phyloP scores from a whole-genome alignment of 2,329 filamentous ascomycete species.

The Neoascochyta sp. region DNA sequence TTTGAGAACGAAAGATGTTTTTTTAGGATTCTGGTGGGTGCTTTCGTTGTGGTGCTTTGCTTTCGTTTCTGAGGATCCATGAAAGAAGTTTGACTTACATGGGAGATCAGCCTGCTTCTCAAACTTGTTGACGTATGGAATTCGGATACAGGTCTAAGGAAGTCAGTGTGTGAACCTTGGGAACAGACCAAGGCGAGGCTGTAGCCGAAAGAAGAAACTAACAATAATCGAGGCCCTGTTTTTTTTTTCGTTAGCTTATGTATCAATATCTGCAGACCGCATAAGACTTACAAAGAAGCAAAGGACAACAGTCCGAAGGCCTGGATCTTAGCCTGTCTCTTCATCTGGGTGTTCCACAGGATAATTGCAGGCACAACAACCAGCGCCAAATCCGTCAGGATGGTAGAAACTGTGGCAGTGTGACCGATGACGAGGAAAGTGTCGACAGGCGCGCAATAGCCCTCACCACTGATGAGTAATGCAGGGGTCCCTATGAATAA shows the following conservation, averaged over 20 bases:
- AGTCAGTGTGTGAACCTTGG: no score
- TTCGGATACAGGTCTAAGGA: no score
- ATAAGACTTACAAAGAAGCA: constrained; percentile 14
- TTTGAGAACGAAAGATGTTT: no score
- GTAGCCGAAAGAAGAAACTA: not conserved
- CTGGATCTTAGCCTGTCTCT: constrained; percentile 17
- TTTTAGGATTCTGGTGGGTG: no score
- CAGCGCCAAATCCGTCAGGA: constrained; percentile 18
- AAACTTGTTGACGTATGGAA: constrained; percentile 23
- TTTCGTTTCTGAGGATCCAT: no score
- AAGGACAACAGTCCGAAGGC: constrained; percentile 20
- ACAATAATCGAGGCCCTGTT: constrained; percentile 13
- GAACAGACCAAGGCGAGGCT: not conserved
- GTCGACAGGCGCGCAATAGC: constrained; percentile 13
- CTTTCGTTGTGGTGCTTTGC: no score
- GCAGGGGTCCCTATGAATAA: constrained; percentile 15
- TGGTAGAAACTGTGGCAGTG: constrained; percentile 17
- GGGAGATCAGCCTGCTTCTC: constrained; percentile 11
- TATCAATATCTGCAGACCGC: no score
- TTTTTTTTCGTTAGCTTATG: not conserved
- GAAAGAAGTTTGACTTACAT: constrained; percentile 11
- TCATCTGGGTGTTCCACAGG: constrained; percentile 24
- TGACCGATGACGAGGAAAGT: constrained; percentile 21
- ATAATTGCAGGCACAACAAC: constrained; percentile 19
- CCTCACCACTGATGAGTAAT: constrained; percentile 10